Evolutionary conservation across 371 early-diverging fungal species (phyloP).

Genomic region (Sporodiniella umbellata): DNA sequence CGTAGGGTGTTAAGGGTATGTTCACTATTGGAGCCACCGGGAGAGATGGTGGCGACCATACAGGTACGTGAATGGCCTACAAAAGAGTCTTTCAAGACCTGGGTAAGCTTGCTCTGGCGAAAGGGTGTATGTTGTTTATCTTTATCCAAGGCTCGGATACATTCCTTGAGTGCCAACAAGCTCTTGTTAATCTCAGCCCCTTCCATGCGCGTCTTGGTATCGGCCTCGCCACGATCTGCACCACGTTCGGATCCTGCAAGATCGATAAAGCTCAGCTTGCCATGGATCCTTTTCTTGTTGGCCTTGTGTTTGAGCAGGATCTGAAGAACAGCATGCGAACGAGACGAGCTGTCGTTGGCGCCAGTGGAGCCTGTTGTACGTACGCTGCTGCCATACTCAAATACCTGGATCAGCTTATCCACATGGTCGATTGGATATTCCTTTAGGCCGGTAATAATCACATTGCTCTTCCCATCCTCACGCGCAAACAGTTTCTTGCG

Average conservation of each 20-base stretch:
- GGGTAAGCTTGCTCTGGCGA: slow-evolving; percentile 96
- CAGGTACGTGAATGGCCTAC: slow-evolving; percentile 96
- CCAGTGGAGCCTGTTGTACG: slow-evolving; percentile 85
- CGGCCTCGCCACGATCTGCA: slow-evolving; percentile 93
- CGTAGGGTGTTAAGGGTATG: slow-evolving; percentile 98
- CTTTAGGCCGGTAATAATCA: slow-evolving; percentile 82
- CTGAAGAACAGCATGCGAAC: slow-evolving; percentile 93
- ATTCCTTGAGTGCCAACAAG: slow-evolving; percentile 95
- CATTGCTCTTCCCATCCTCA: slow-evolving; percentile 92
- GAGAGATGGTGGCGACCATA: slow-evolving; percentile 97
- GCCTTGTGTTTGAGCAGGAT: slow-evolving; percentile 71
- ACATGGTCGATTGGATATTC: slow-evolving; percentile 83
- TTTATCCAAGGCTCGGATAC: slow-evolving; percentile 95
- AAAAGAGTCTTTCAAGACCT: slow-evolving; percentile 95
- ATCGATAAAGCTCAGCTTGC: slow-evolving; percentile 88
- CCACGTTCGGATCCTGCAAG: slow-evolving; percentile 98
- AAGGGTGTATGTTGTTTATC: slow-evolving; percentile 94
- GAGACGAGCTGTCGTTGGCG: slow-evolving; percentile 72
- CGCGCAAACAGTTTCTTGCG: slow-evolving; percentile 89
- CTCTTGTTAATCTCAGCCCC: slow-evolving; percentile 99
- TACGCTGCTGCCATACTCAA: slow-evolving; percentile 85
- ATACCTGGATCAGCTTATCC: slow-evolving; percentile 84
- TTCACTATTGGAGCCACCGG: slow-evolving; percentile 89
- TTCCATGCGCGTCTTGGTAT: slow-evolving; percentile 92
- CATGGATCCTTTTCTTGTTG: slow-evolving; percentile 53